Conservation (phyloP, 2,329 filamentous ascomycete species). For the Colletotrichum sansevieriae region DNA sequence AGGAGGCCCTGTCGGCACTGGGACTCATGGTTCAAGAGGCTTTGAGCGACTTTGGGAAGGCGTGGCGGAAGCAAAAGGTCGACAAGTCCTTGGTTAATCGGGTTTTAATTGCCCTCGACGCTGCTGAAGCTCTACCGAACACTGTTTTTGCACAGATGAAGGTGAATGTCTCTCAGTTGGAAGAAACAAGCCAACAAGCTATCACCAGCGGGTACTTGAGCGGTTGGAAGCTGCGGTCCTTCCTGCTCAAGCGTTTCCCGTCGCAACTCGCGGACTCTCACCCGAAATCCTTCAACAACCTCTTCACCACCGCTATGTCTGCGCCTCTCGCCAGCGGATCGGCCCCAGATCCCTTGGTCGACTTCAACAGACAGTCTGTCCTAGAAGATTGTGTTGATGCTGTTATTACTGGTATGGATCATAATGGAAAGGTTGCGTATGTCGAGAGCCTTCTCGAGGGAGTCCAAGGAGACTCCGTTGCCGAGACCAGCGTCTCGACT, state of each 20-base stretch:
- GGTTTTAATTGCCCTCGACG: slow-evolving; percentile 40
- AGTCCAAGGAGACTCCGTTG: slow-evolving; percentile 6
- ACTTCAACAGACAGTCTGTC: slow-evolving; percentile 41
- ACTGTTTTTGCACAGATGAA: slow-evolving; percentile 49
- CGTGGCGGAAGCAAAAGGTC: slow-evolving; percentile 33
- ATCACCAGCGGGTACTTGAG: slow-evolving; percentile 53
- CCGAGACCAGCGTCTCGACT: slow-evolving; percentile 4
- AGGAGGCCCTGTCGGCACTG: slow-evolving; percentile 6
- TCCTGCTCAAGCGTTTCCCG: slow-evolving; percentile 56
- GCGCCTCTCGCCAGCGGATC: slow-evolving; percentile 9
- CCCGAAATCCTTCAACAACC: slow-evolving; percentile 50
- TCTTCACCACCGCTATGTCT: slow-evolving; percentile 32
- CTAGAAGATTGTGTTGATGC: slow-evolving; percentile 50
- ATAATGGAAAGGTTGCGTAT: slow-evolving; percentile 53
- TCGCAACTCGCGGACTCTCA: slow-evolving; percentile 49
- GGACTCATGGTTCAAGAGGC: slow-evolving; percentile 21
- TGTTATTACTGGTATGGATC: slow-evolving; percentile 50
- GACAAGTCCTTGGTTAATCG: slow-evolving; percentile 24
- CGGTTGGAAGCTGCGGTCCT: slow-evolving; percentile 62
- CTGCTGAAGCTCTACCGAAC: slow-evolving; percentile 47
- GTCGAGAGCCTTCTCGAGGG: slow-evolving; percentile 52
- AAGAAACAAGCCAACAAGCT: slow-evolving; percentile 50
- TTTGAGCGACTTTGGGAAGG: slow-evolving; percentile 30
- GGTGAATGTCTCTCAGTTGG: slow-evolving; percentile 52
- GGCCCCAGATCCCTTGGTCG: slow-evolving; percentile 27